These are phyloP conservation scores for Diplodia sapinea DNA, from an alignment of 2,329 filamentous ascomycete genomes.

Conservation along the genomic window DNA sequence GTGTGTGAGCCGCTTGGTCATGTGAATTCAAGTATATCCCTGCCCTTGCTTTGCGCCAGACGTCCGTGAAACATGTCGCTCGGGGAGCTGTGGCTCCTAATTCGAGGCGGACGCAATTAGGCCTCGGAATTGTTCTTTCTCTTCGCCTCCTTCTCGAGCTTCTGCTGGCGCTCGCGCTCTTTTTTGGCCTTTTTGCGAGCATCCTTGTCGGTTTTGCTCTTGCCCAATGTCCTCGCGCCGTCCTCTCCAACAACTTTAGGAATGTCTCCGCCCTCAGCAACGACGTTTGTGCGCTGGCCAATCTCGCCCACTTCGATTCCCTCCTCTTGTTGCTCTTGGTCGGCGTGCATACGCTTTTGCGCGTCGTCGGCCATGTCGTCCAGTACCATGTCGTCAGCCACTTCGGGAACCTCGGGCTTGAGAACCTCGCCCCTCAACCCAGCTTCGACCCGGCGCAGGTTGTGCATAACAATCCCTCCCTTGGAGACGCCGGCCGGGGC, in stretches of 20 bases:
- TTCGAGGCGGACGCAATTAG: not conserved
- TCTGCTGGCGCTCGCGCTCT: constrained; percentile 55
- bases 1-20: not conserved
- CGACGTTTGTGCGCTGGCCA: constrained; percentile 44
- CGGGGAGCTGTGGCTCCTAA: not conserved
- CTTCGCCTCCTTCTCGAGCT: constrained; percentile 45
- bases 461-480: constrained; percentile 59
- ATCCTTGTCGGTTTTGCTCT: constrained; percentile 32
- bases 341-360: constrained; percentile 49
- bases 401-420: constrained; percentile 46
- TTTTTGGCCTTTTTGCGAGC: constrained; percentile 62
- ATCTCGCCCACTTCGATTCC: constrained; percentile 52
- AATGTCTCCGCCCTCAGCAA: constrained; percentile 44
- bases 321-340: constrained; percentile 47
- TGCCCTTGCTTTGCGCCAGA: constrained; percentile 7
- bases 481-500: constrained; percentile 50
- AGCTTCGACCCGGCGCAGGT: constrained; percentile 59
- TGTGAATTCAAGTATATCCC: constrained; percentile 10
- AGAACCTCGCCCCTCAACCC: constrained; percentile 60
- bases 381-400: constrained; percentile 31
- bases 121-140: constrained; percentile 35
- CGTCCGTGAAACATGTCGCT: not conserved
- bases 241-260: constrained; percentile 37
- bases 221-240: not conserved
- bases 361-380: constrained; percentile 27